Conservation (phyloP, 179 eudicot genomes). For the Pouteria campechiana region DNA sequence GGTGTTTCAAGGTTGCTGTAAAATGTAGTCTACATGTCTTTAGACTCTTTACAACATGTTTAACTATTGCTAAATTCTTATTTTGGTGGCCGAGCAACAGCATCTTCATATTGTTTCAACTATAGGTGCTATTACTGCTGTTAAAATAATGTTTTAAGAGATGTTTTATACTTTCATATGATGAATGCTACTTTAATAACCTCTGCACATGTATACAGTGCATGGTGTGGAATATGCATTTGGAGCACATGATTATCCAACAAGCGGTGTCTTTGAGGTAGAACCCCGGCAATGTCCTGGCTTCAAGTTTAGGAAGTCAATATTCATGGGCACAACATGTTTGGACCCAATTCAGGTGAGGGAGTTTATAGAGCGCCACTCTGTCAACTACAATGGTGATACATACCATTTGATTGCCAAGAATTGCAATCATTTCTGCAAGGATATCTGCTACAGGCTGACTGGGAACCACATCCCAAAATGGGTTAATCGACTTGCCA, state of each 20-base stretch:
- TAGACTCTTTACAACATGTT: too few relatives aligned
- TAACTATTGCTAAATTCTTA: too few relatives aligned
- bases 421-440: constrained; percentile 94
- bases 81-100: too few relatives aligned
- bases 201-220: too few relatives aligned
- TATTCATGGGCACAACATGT: constrained; percentile 67
- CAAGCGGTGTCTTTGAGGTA: constrained; percentile 94
- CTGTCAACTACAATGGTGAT: constrained; percentile 78
- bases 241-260: constrained; percentile 92
- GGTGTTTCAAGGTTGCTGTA: too few relatives aligned
- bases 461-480: constrained; percentile 77
- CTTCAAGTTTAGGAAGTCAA: constrained; percentile 78
- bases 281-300: constrained; percentile 98
- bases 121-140: too few relatives aligned
- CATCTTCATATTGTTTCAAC: too few relatives aligned
- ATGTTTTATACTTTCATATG: too few relatives aligned
- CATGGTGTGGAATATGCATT: constrained; percentile 94
- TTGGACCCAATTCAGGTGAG: constrained; percentile 61
- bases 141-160: too few relatives aligned
- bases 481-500: constrained; percentile 94
- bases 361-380: constrained; percentile 77
- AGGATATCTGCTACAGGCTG: constrained; percentile 64
- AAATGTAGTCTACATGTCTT: too few relatives aligned
- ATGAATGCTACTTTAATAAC: too few relatives aligned
- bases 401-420: constrained; percentile 85